Base-by-base conservation (phyloP, 2,329 filamentous ascomycete genomes). In the Fusarium sp. region DNA sequence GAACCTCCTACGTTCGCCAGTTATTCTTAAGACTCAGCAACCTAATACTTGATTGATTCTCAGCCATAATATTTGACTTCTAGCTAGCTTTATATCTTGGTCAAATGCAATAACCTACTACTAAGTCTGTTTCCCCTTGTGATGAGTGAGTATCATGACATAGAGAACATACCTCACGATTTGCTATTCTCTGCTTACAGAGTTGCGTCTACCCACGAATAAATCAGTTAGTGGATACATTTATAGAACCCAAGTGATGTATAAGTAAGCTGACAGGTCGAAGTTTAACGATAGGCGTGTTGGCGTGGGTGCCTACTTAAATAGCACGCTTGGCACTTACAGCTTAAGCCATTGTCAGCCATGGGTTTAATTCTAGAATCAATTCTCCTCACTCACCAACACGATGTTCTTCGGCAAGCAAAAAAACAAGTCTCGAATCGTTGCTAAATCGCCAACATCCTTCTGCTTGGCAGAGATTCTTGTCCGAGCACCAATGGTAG, bases 401-500 rank as follows among this genome's bases (percentile, higher is more conserved):
- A n/a, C n/a, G 3, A 60, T 67, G 52, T 22, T 53, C 11, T 67
- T 39, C 22, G 19, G 28, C 13, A 53, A 28, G 24, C 39, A 32
- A 9, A 9, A 9, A 49, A 47, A 48, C 54, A 20, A 22, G 32
- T 17, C 48, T 56, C 17, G 58, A 43, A 4, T 28, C 49, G 19
- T 17, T 70, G 17, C 32, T 70, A 33, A 17, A 44, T 9, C 58
- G 66, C 11, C 54, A 30, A 6, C 35, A 57, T n/a, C 54, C 50
- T 24, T 57, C 32, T 10, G 46, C 43, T 40, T 63, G 48, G 54
- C 50, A 64, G 30, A n/a, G 33, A 6, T 60, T 70, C 24, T 57
- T 45, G 43, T 52, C 43, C 9, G 37, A 13, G n/a, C 28, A 24
- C 44, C 30, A 77, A 76, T 32, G 77, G 76, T 6, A 73, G 77